Base-by-base conservation (phyloP, 2,329 filamentous ascomycete genomes). In the Tolypocladium cylindrosporum region DNA sequence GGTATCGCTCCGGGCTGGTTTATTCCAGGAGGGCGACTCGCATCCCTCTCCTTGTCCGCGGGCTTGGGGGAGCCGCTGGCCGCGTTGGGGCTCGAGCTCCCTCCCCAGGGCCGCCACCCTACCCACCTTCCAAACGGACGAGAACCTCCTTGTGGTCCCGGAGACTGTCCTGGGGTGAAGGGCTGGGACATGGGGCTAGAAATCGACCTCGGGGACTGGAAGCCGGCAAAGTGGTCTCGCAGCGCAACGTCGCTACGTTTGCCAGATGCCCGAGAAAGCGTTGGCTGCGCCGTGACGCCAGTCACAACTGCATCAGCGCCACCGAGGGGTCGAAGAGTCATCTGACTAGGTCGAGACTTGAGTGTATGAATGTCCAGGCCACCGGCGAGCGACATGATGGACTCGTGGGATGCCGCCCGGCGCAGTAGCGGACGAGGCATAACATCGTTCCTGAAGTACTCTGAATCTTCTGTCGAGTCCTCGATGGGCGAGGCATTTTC, bases 341-440 rank as follows among this genome's bases (percentile, higher is more conserved):
- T 80, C 66, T 95, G 90, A 40, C 88, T 90, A 0, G 90, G 90
- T 4, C 89, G 83, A 1, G 81, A 80, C 65, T 87, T 86, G 5
- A 95, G 78, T 0, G 89, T 91, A 69, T 96, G 91, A 55, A 96
- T 95, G 68, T 97, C 93, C 70, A 96, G 87, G 2, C 91, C 91
- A 4, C 91, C 91, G 0, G 87, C 84, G 1, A 96, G 81, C 0
- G 92, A 97, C 64, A 97, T 82, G 61, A 97, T 86, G 21, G 90
- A 96, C 69, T 97, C 92, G 65, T 96, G 91, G 1, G 92, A 96
- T 2, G 85, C 69, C 3, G 85, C 80, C 39, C 88, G 86, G 45
- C 84, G 88, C 4, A 92, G 72, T 2, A 72, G 71, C 56, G 74
- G 75, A 58, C 70, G 71, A 63, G 75, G 73, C 64, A 66, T 71